phyloP scores from a whole-genome alignment of 2,329 filamentous ascomycete genomes.

The Laburnicola sp. region DNA sequence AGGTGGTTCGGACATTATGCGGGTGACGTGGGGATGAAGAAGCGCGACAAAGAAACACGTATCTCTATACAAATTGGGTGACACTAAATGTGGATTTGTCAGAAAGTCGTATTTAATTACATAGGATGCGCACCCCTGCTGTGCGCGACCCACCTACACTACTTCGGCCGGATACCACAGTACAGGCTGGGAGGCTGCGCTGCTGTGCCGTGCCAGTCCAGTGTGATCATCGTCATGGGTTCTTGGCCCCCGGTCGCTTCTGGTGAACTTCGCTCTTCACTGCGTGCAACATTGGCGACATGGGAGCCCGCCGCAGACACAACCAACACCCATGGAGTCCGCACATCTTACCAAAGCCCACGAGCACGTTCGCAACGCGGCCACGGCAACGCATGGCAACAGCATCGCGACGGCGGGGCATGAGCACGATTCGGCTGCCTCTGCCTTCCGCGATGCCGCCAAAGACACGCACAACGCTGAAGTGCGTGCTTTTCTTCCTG shows the following conservation, averaged over 20 bases:
- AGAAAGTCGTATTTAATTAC: too few species aligned
- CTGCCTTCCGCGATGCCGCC: conserved; percentile 84
- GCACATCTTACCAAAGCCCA: conserved; percentile 76
- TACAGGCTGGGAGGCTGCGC: too few species aligned
- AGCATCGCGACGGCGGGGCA: conserved; percentile 81
- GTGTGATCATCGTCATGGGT: conserved; percentile 3
- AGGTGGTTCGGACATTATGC: too few species aligned
- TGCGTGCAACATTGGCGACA: too few species aligned
- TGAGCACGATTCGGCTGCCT: conserved; percentile 85
- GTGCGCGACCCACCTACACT: too few species aligned
- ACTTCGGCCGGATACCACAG: too few species aligned
- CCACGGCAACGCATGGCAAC: conserved; percentile 67
- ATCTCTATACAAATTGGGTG: too few species aligned
- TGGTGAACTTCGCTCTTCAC: neutral
- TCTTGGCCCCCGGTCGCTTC: neutral
- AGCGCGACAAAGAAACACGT: too few species aligned
- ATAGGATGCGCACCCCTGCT: too few species aligned
- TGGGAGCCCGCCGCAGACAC: too few species aligned
- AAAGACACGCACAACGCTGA: conserved; percentile 66
- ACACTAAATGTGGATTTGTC: too few species aligned
- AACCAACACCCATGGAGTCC: conserved; percentile 64
- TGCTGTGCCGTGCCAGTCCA: conserved; percentile 5
- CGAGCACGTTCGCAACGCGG: conserved; percentile 83
- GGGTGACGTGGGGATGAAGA: too few species aligned
- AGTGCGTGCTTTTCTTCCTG: conserved; percentile 43